Evolutionary conservation across 2,329 filamentous ascomycete species (phyloP), one percentile per base, ranked within the genome.

Genomic region (Coniochaeta hoffmannii): DNA sequence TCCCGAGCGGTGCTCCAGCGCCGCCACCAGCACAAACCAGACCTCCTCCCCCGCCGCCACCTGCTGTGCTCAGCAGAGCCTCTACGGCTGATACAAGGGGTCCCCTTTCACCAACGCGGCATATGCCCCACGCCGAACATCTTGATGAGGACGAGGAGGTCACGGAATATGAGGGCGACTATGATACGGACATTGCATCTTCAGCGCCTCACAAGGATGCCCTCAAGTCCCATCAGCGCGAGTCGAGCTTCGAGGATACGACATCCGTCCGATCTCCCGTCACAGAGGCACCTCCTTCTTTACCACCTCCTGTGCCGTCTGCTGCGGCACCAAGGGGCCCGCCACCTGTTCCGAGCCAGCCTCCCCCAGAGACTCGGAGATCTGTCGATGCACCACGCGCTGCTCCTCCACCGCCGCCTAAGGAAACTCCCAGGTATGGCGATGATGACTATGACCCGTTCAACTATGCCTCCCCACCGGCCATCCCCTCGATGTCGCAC

Each of bases 131-230:
- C 56, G 75, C 74, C 58, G 79, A 73, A 24, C 86, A 88, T 31
- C 85, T 85, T 31, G 86, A 87, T 14, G 86, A 84, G 26, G 87
- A 88, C 57, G 90, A 88, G 57, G 91, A 95, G 65, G 81, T 90
- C 32, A 95, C 90, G 0, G 93, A 97, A 66, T 97, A 97, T 66
- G 94, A 99, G 67, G 94, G 93, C 7, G 94, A 97, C 66, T 97
- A 97, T 68, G 94, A 97, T 64, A 97, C 94, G 7, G 94, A 97
- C 68, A 97, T 97, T 66, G 92, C 88, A 1, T 90, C 92, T n/a
- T 87, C 90, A 10, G 90, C 84, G n/a, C 90, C 89, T 55, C 90
- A 96, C 70, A 97, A 96, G 71, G 93, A 96, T 72, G 92, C 93
- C 1, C 72, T 97, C 58, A 96, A 93, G 69, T 76, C 89, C 9